These are phyloP conservation scores for Vanilla planifolia DNA, from an alignment of 106 monocot genomes.

Conservation along the genomic window DNA sequence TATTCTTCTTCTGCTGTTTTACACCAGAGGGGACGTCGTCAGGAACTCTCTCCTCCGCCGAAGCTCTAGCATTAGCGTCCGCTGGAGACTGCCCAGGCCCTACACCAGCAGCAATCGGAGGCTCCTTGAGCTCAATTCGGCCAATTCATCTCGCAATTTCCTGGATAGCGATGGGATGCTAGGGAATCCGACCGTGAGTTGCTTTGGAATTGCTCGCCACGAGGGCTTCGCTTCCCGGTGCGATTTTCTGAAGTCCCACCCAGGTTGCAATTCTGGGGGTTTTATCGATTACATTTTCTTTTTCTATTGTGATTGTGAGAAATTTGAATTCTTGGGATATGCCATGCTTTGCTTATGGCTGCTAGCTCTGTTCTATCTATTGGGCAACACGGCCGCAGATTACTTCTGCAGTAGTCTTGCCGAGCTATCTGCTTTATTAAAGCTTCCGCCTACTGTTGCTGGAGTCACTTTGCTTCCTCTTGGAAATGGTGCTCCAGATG, in stretches of 20 bases:
- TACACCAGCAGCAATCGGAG: constrained; percentile 12
- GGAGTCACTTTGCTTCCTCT: constrained; percentile 91
- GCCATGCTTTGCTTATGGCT: constrained; percentile 50
- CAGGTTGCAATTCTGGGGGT: constrained; percentile 55
- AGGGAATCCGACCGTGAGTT: constrained; percentile 36
- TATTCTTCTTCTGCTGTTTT: constrained; percentile 43
- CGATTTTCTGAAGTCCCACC: constrained; percentile 57
- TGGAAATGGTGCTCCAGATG: constrained; percentile 96
- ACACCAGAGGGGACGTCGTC: constrained; percentile 20
- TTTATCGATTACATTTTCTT: constrained; percentile 73
- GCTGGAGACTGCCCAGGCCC: constrained; percentile 2
- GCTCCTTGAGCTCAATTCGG: constrained; percentile 26
- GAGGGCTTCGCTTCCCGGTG: constrained; percentile 43
- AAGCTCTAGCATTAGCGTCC: constrained; percentile 6
- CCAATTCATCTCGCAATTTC: constrained; percentile 18
- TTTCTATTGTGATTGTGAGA: constrained; percentile 67
- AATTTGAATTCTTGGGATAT: constrained; percentile 47
- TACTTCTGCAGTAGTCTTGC: constrained; percentile 88
- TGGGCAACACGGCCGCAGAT: constrained; percentile 95
- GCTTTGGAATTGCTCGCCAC: constrained; percentile 40
- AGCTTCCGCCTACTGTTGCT: constrained; percentile 78
- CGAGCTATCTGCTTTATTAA: constrained; percentile 65
- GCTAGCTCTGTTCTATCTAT: constrained; percentile 59
- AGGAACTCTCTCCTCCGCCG: constrained; percentile 18
- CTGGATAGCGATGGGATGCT: constrained; percentile 8